phyloP scores from a whole-genome alignment of 352 stramenopile genomes.

The Pythium plurisporium region DNA sequence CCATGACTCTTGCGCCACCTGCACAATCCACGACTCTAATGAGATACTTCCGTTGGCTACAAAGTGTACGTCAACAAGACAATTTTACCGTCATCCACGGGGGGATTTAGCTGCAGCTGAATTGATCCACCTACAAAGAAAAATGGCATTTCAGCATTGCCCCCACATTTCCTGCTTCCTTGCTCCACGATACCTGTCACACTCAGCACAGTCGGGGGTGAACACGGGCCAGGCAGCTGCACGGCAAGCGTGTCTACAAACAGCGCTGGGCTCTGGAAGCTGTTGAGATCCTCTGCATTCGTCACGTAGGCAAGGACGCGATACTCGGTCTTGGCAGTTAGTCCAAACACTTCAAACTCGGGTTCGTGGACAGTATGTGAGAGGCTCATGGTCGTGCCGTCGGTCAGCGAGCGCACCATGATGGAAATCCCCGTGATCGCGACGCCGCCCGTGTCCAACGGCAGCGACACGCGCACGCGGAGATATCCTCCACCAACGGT shows the following conservation, averaged over 20 bases:
- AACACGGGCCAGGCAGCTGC: constrained; percentile 35
- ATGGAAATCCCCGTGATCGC: constrained; percentile 25
- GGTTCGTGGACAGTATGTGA: constrained; percentile 7
- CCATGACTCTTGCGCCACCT: constrained; percentile 47
- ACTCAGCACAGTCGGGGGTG: constrained; percentile 32
- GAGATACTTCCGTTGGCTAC: no score
- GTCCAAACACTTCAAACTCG: constrained; percentile 28
- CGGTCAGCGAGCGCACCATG: constrained; percentile 17
- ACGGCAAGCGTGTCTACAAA: constrained; percentile 17
- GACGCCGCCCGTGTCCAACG: constrained; percentile 35
- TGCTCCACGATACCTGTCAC: constrained; percentile 30
- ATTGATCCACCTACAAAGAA: constrained; percentile 38
- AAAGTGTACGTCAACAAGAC: background rate
- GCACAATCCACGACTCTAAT: no score
- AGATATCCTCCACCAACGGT: constrained; percentile 22
- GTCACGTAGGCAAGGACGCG: constrained; percentile 26
- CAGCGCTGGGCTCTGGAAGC: constrained; percentile 19
- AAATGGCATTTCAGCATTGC: background rate
- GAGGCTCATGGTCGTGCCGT: constrained; percentile 2
- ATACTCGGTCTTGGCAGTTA: constrained; percentile 35
- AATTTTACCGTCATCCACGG: constrained; percentile 35
- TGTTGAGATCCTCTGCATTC: constrained; percentile 21
- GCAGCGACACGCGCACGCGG: constrained; percentile 15
- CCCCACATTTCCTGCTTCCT: background rate
- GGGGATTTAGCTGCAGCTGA: constrained; percentile 30